These are phyloP conservation scores for Spathaspora arborariae DNA, from an alignment of 805 yeast genomes.

Conservation along the genomic window DNA sequence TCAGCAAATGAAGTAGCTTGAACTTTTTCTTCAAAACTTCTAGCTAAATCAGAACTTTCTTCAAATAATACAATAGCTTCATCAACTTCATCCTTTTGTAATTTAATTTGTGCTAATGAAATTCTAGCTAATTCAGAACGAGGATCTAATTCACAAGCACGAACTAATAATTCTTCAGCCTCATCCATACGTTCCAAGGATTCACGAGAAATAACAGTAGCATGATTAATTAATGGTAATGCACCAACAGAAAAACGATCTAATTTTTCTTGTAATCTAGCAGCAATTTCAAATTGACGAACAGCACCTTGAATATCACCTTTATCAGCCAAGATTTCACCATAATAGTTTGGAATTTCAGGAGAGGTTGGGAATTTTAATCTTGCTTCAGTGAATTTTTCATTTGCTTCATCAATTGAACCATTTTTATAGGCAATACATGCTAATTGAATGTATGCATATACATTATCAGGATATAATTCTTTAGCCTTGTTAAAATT, in stretches of 20 bases:
- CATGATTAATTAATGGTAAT: constrained; percentile 85
- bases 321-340: constrained; percentile 85
- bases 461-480: constrained; percentile 71
- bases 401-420: constrained; percentile 54
- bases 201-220: constrained; percentile 63
- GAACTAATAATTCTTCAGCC: constrained; percentile 62
- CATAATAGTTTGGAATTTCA: constrained; percentile 92
- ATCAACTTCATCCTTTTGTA: constrained; percentile 77
- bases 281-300: constrained; percentile 82
- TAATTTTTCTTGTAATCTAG: constrained; percentile 70
- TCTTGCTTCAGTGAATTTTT: constrained; percentile 64
- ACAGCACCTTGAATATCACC: constrained; percentile 70
- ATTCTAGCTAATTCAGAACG: constrained; percentile 84
- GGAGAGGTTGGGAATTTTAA: constrained; percentile 80
- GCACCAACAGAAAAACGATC: constrained; percentile 78
- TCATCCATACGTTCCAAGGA: constrained; percentile 44
- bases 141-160: constrained; percentile 82
- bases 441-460: constrained; percentile 87
- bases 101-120: constrained; percentile 85
- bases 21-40: constrained; percentile 80
- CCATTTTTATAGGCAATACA: constrained; percentile 85
- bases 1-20: constrained; percentile 91
- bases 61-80: constrained; percentile 82
- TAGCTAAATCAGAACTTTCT: constrained; percentile 75
- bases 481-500: constrained; percentile 76